Evolutionary conservation across 352 stramenopile species (phyloP).

Genomic region (Thraustochytrium sp.): DNA sequence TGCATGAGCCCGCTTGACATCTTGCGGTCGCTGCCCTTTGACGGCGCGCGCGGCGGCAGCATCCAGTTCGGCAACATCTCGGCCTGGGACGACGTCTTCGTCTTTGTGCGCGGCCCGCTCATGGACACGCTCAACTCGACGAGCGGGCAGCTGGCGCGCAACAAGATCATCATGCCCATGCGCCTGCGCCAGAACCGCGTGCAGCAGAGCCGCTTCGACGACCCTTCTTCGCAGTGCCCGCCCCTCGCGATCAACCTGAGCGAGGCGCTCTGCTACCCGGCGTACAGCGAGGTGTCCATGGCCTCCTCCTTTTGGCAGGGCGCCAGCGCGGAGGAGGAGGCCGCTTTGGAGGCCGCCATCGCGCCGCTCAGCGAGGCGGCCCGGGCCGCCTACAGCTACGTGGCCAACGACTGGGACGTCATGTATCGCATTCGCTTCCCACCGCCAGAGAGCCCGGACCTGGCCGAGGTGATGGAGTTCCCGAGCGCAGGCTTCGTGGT

Average conservation of each 20-base stretch:
- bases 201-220: background rate
- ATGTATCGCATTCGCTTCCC: background rate
- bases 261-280: background rate
- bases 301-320: background rate
- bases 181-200: conserved; percentile 30
- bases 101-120: background rate
- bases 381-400: background rate
- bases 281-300: background rate
- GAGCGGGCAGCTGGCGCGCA: background rate
- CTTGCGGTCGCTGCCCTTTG: background rate
- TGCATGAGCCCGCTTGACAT: background rate
- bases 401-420: background rate
- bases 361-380: background rate
- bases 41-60: background rate
- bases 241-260: background rate
- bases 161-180: conserved; percentile 27
- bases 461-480: background rate
- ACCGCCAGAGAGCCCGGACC: background rate
- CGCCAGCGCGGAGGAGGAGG: background rate
- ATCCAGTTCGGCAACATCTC: background rate
- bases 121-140: background rate
- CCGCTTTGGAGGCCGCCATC: background rate
- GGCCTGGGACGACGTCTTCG: background rate
- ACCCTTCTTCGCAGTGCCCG: background rate
- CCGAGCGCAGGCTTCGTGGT: background rate